Evolutionary conservation across 78 protist species (phyloP).

Genomic region (Dictyostelium brefeldianum): DNA sequence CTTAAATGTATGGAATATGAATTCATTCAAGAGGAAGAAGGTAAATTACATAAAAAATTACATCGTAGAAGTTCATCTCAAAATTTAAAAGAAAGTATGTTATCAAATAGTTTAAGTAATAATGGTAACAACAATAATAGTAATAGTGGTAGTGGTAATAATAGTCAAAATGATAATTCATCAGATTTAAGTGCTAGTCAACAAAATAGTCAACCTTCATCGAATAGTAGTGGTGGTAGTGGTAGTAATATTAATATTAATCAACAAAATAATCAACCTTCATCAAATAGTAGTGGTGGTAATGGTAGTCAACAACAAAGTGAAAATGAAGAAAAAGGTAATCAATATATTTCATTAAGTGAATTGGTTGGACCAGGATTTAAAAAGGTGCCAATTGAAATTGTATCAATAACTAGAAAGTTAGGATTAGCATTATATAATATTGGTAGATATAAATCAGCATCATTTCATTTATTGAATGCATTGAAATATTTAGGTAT

Average conservation of each 20-base stretch:
- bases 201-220: no score
- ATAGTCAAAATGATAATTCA: neutral
- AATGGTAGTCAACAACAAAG: neutral
- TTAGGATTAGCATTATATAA: conserved; percentile 60
- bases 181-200: neutral
- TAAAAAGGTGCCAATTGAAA: conserved; percentile 33
- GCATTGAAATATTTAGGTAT: conserved; percentile 71
- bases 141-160: neutral
- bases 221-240: neutral
- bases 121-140: neutral
- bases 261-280: neutral
- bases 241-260: neutral
- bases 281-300: no score
- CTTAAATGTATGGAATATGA: conserved; percentile 62
- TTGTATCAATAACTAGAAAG: conserved; percentile 55
- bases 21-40: neutral
- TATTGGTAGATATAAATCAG: conserved; percentile 25
- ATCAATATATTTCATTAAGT: neutral
- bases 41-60: neutral
- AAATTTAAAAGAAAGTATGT: neutral
- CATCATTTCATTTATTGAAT: conserved; percentile 16
- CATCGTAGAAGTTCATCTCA: conserved; percentile 34
- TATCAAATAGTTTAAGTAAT: no score
- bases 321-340: neutral
- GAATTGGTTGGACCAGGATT: neutral